Percentiles rank a stretch among this genome's conserved stretches.
Conservation (phyloP, 1,284 basidiomycete species). For the Trichosporon sp. region DNA sequence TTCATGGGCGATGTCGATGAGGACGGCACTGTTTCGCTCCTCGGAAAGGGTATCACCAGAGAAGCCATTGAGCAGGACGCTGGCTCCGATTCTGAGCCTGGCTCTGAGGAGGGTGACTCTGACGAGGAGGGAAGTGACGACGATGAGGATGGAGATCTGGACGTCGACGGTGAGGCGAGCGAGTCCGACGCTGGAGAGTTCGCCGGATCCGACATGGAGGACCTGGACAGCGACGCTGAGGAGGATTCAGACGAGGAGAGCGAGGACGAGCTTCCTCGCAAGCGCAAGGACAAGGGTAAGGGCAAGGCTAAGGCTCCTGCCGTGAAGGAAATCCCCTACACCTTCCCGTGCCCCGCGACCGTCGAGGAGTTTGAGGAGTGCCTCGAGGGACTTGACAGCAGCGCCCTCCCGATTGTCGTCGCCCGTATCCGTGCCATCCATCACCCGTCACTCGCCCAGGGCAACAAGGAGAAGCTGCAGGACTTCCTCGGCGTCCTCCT, state of each 20-base stretch:
- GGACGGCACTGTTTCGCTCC: conserved; percentile 58
- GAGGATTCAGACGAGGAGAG: conserved; percentile 30
- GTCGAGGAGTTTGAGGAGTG: conserved; percentile 89
- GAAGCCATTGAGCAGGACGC: conserved; percentile 47
- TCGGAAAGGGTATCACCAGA: conserved; percentile 62
- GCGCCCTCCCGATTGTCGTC: conserved; percentile 77
- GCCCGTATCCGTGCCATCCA: conserved; percentile 89
- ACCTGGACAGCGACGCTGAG: conserved; percentile 52
- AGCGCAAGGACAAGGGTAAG: conserved; percentile 47
- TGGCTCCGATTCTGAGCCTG: conserved; percentile 47
- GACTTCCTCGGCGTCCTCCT: conserved; percentile 81
- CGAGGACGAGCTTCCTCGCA: conserved; percentile 33
- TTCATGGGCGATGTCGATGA: conserved; percentile 62
- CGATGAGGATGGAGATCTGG: conserved; percentile 40
- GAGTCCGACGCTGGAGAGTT: conserved; percentile 50
- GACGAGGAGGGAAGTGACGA: conserved; percentile 42
- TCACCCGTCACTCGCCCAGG: conserved; percentile 84
- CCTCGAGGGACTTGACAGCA: conserved; percentile 66
- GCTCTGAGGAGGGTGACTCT: conserved; percentile 43
- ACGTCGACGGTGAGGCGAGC: conserved; percentile 42
- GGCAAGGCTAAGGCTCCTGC: conserved; percentile 59
- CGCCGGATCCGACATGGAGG: conserved; percentile 45
- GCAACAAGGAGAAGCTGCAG: conserved; percentile 91
- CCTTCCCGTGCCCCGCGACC: conserved; percentile 81
- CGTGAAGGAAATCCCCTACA: conserved; percentile 78